A percentile compares a stretch with the other conserved stretches of the same genome.
Conservation (phyloP, 345 rosid genomes). For the Eucalyptus marginata region DNA sequence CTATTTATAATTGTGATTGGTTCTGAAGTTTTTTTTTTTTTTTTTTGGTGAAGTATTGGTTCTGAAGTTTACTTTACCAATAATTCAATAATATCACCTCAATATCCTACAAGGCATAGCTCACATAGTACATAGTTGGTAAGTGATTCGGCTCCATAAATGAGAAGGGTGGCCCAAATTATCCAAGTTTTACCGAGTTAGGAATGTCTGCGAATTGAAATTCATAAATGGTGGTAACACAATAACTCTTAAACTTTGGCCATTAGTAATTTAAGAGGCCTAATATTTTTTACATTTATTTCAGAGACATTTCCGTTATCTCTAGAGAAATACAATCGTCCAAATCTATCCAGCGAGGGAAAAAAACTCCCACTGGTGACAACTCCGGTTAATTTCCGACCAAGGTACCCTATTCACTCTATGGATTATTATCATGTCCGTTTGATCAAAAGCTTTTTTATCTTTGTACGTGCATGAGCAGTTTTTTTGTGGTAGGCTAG, state of each 20-base stretch:
- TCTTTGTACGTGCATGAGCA: neutral
- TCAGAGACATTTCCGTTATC: neutral
- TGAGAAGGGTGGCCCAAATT: neutral
- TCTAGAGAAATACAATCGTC: neutral
- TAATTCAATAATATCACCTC: neutral
- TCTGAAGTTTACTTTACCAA: neutral
- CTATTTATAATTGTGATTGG: neutral
- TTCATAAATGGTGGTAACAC: neutral
- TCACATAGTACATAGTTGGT: neutral
- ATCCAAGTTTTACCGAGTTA: neutral
- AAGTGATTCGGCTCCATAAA: neutral
- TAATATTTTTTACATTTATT: neutral
- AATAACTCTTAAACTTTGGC: neutral
- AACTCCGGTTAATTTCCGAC: neutral
- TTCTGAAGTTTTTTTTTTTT: neutral
- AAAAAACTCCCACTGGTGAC: neutral
- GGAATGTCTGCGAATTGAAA: neutral
- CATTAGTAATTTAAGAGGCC: neutral
- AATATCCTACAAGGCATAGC: neutral
- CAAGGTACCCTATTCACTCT: neutral
- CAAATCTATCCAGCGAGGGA: neutral
- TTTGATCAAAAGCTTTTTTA: neutral
- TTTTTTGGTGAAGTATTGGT: no score
- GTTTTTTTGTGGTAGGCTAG: neutral
- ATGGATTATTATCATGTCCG: neutral